Base-by-base conservation (phyloP, 2,329 filamentous ascomycete genomes). In the Diaporthe citri region DNA sequence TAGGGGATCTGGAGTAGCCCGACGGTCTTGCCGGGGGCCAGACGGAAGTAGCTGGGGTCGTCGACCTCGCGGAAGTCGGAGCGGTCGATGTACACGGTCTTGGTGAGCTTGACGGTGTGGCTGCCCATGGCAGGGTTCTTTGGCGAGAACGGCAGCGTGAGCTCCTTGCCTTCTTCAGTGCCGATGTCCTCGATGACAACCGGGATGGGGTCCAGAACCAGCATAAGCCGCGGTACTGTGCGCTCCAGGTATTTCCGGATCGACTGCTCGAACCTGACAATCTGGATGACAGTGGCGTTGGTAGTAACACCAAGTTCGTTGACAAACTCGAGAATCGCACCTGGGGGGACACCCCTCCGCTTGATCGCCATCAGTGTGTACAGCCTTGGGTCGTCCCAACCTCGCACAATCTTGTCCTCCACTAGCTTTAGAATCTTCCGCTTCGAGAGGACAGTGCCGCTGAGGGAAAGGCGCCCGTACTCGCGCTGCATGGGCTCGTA, bases 221-320 rank as follows among this genome's bases (percentile, higher is more conserved):
- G 88, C 93, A 97, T 97, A 17, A 98, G 88, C 36, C 96, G 92
- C 2, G 96, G 96, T 0, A 98, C 95, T 0, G 94, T 95, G 66
- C 90, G 90, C 83, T 98, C 96, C 20, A 98, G 92, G 82, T 98
- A 97, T 77, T 92, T 92, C 31, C 96, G 92, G 76, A 98, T 91
- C 0, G 91, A 92, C 81, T 96, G 92, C 80, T 98, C 96, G 76
- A 98, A 95, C n/a, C 93, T 92, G 74, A 89, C 85, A 62, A 95
- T 92, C 82, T 96, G 92, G 79, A 98, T 97, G 77, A 94, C 91
- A 4, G 93, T 94, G 71, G 91, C 90, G 52, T 93, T 90, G 48
- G 95, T 97, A 0, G 96, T 97, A 52, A 98, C 95, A 43, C 96
- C 96, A 28, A 98, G 91, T 83, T 98, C 95, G 78, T 95, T 95